Conservation (phyloP, 1,284 basidiomycete genomes). For the Microbotryum silenes-acaulis region DNA sequence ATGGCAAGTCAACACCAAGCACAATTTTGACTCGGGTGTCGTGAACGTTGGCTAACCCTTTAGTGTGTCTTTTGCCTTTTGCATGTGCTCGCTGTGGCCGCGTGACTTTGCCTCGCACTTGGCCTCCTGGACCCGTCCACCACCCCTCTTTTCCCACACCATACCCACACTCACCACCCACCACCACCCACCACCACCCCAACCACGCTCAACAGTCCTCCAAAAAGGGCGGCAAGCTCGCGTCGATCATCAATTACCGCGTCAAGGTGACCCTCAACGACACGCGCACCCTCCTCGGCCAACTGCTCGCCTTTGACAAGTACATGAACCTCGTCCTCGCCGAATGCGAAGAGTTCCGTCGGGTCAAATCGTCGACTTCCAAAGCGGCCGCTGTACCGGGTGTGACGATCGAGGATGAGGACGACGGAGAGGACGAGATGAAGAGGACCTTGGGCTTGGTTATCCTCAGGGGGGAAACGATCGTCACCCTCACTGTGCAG, state of each 20-base stretch:
- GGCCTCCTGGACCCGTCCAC: too few relatives aligned
- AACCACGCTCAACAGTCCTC: conserved; percentile 7
- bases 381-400: conserved; percentile 42
- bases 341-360: conserved; percentile 92
- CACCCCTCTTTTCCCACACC: too few relatives aligned
- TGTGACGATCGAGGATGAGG: conserved; percentile 13
- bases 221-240: conserved; percentile 89
- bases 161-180: too few relatives aligned
- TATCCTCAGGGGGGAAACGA: conserved; percentile 91
- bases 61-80: too few relatives aligned
- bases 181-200: too few relatives aligned
- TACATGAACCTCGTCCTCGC: conserved; percentile 99
- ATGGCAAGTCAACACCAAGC: too few relatives aligned
- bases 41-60: too few relatives aligned
- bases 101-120: too few relatives aligned
- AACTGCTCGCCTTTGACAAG: conserved; percentile 98
- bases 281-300: conserved; percentile 86
- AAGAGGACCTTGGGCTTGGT: conserved; percentile 93
- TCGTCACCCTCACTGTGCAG: conserved; percentile 90
- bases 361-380: conserved; percentile 62
- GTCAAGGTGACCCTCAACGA: conserved; percentile 98
- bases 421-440: conserved; percentile 70
- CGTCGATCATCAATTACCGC: conserved; percentile 93
- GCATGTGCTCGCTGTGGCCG: too few relatives aligned
- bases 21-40: too few relatives aligned